phyloP scores from a whole-genome alignment of 2,329 filamentous ascomycete genomes.

The Aspergillus alliaceus region DNA sequence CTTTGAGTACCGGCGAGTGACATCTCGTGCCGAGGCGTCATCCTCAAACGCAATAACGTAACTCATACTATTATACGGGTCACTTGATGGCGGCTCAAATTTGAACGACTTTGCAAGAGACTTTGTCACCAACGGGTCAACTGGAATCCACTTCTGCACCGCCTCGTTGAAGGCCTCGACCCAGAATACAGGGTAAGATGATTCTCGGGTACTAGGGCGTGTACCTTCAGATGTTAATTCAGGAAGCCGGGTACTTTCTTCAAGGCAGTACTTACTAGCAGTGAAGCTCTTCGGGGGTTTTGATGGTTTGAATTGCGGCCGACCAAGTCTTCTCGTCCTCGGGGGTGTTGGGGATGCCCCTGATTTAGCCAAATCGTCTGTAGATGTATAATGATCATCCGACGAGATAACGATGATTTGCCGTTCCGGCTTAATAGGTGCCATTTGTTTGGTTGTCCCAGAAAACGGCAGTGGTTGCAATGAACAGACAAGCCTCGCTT shows the following conservation, averaged over 20 bases:
- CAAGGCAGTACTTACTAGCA: slow-evolving; percentile 19
- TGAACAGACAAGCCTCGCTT: slow-evolving; percentile 83
- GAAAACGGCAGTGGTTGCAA: slow-evolving; percentile 77
- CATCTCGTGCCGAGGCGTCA: slow-evolving; percentile 75
- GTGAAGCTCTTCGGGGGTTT: slow-evolving; percentile 17
- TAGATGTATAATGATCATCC: slow-evolving; percentile 33
- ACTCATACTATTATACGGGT: slow-evolving; percentile 71
- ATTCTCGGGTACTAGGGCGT: slow-evolving; percentile 60
- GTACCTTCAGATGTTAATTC: slow-evolving; percentile 31
- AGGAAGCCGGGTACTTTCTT: neutral
- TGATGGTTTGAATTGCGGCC: slow-evolving; percentile 33
- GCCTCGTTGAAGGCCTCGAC: slow-evolving; percentile 85
- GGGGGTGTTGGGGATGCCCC: slow-evolving; percentile 16
- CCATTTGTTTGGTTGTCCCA: slow-evolving; percentile 44
- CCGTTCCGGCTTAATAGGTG: slow-evolving; percentile 41
- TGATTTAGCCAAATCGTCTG: slow-evolving; percentile 23
- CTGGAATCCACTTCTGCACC: slow-evolving; percentile 86
- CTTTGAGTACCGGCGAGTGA: slow-evolving; percentile 84
- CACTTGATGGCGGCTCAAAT: slow-evolving; percentile 79
- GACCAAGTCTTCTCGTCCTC: slow-evolving; percentile 34
- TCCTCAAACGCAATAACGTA: slow-evolving; percentile 87
- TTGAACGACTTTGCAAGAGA: slow-evolving; percentile 73
- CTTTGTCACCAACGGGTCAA: slow-evolving; percentile 80
- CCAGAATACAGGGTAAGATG: slow-evolving; percentile 85
- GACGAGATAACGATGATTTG: slow-evolving; percentile 39